Base-by-base conservation (phyloP, 2,329 filamentous ascomycete species). In the Dichotomopilus funicola region DNA sequence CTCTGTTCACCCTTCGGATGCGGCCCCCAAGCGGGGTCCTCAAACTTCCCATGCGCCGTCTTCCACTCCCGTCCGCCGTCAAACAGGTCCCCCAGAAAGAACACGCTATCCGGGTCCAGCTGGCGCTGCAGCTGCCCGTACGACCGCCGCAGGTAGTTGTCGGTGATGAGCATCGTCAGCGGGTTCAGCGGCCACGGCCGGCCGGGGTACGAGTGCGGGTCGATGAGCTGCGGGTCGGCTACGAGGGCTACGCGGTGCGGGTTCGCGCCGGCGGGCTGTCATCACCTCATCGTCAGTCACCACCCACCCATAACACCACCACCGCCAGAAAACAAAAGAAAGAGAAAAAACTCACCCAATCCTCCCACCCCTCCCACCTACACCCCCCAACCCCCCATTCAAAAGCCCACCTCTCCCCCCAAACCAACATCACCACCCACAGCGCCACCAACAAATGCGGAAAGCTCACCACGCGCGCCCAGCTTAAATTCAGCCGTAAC, bases 61-160 rank as follows among this genome's bases (percentile, higher is more conserved):
- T 86, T 87, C 94, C 94, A 99, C 75, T 99, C 94, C 62, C 94
- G 82, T 7, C 94, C 94, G 4, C 94, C 94, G 67, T 99, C 94
- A 65, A 99, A 96, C 0, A 99, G 75, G 67, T 99, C 94, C 6
- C 94, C 94, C 0, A 99, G 76, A 67, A 99, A 97, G 67, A 96
- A 82, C 1, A 95, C 77, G 12, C 88, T 91, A 67, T 96, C 90
- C 0, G 94, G 94, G n/a, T 82, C 81, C 11, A 97, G 76, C 13
- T 82, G 74, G 13, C 79, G 74, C 66, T 96, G 90, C 56, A 97
- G 79, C 52, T 86, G 80, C n/a, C 77, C 80, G 69, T 95, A 97
- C 7, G 88, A 85, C 43, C 91, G 84, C 42, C 86, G 84, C 61
- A 99, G 81, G 71, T 96, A 99, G 67, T 90, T 88, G 71, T 99